phyloP scores from a whole-genome alignment of 2,329 filamentous ascomycete species.

The Rhinocladiella similis region DNA sequence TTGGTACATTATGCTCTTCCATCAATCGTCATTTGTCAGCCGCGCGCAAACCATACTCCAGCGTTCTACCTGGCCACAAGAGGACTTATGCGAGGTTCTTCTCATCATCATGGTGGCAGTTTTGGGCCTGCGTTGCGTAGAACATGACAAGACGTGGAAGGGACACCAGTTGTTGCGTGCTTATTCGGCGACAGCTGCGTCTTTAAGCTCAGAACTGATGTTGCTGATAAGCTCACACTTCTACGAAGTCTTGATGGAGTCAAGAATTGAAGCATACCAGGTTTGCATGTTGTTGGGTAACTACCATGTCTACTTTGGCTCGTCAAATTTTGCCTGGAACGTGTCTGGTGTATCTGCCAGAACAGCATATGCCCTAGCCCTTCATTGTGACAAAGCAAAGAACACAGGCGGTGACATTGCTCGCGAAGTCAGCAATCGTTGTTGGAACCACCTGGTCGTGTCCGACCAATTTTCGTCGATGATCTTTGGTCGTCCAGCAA shows the following conservation, averaged over 20 bases:
- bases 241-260: constrained; percentile 21
- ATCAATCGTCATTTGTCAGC: constrained; percentile 8
- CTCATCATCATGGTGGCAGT: constrained; percentile 10
- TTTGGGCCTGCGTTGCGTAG: constrained; percentile 8
- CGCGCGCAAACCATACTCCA: constrained; percentile 4
- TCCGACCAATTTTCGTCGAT: constrained; percentile 34
- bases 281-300: constrained; percentile 22
- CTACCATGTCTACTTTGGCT: constrained; percentile 28
- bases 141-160: constrained; percentile 14
- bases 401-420: constrained; percentile 10
- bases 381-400: constrained; percentile 20
- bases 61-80: constrained; percentile 7
- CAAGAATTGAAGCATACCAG: constrained; percentile 27
- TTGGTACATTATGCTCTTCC: constrained; percentile 29
- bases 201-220: constrained; percentile 6
- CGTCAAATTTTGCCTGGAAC: constrained; percentile 28
- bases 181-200: constrained; percentile 5
- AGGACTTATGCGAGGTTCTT: constrained; percentile 14
- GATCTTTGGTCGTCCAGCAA: constrained; percentile 28
- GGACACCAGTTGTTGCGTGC: constrained; percentile 9
- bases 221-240: constrained; percentile 12
- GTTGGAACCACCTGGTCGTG: constrained; percentile 35
- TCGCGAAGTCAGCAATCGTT: constrained; percentile 33
- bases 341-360: constrained; percentile 27
- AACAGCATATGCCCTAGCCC: constrained; percentile 26